Evolutionary conservation across 345 rosid species (phyloP), one percentile per base, ranked within the genome.

Genomic region (Draba incana): DNA sequence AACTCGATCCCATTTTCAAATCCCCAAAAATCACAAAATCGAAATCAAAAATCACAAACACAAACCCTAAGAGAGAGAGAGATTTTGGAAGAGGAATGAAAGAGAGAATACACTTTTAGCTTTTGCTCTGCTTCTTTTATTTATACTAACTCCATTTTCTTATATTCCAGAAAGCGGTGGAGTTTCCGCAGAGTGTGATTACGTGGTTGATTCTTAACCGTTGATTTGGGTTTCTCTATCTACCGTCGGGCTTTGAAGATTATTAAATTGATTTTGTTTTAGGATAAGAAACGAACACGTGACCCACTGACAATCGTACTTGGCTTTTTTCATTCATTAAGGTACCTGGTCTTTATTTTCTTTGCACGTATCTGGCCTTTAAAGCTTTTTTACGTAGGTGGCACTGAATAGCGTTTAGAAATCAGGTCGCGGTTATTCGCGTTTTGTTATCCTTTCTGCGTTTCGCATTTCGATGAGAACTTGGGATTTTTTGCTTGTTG

Each of bases 1-100:
- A 68, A 57, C 41, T 55, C 45, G 81, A 75, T 56, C 52, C 78
- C 83, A 79, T 76, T 35, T 64, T 24, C 10, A 20, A 20, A 25
- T 4, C 15, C 20, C 8, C 38, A 46, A 28, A 28, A 10, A 2
- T 20, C 31, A 28, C 30, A 2, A 24, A 46, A 23, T 16, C 49
- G 59, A 42, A 52, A 14, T n/a, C 28, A 3, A 47, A 9, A 27
- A 44, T 1, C 3, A 16, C 20, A 20, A 20, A 20, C 20, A 20
- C 39, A 23, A 59, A 11, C 0, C n/a, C 8, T 30, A 66, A 11
- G 30, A 57, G 50, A 39, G 11, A 20, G 20, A 20, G 20, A 20
- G 20, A 20, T 43, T 20, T 15, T 50, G 14, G 20, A 62, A 24
- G 31, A 46, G 16, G 9, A 67, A 33, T 31, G 28, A 71, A 70